Base-by-base conservation (phyloP, 345 rosid genomes). In the Eucalyptus urophylla region DNA sequence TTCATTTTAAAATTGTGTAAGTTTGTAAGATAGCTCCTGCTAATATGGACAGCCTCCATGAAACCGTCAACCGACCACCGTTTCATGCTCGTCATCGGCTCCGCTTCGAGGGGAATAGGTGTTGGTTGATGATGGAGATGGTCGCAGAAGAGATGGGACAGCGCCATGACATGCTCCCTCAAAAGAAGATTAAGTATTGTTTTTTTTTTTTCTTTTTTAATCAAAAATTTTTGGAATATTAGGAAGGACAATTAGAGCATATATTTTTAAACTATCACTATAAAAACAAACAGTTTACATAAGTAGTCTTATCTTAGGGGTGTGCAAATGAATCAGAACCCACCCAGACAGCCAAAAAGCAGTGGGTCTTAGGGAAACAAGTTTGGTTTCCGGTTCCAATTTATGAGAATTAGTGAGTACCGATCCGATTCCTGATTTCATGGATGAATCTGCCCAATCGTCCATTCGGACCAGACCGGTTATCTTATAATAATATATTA, bases 341-440 rank as follows among this genome's bases (percentile, higher is more conserved):
- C 54, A 50, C 8, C 54, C 8, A 0, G 0, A 50, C 21, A 15
- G 0, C 21, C 21, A 15, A 50, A 50, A 50, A 50, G 1, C 2
- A 1, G 4, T 50, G 21, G 54, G 16, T 50, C 54, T 50, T 50
- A 3, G 6, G 21, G 0, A 4, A 50, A 50, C 4, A 50, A 0
- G 8, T 6, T 0, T 0, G 1, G 7, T 50, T 50, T 50, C 4
- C 54, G 0, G 0, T 50, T 50, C 21, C 0, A 50, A 50, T 50
- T 50, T 15, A 50, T 50, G 54, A 0, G 21, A 50, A 50, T 4
- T 0, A 16, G 3, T 50, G 4, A 50, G 8, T 50, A 50, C 1
- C 0, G 21, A 4, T 50, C 2, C 8, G 1, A 0, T 50, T 50
- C 0, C 17, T 14, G 19, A 50, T 50, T 50, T 3, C 3, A 50